Evolutionary conservation across 192 early-diverging fungal species (phyloP), one percentile per base, ranked within the genome.

Genomic region (Entomortierella chlamydospora): DNA sequence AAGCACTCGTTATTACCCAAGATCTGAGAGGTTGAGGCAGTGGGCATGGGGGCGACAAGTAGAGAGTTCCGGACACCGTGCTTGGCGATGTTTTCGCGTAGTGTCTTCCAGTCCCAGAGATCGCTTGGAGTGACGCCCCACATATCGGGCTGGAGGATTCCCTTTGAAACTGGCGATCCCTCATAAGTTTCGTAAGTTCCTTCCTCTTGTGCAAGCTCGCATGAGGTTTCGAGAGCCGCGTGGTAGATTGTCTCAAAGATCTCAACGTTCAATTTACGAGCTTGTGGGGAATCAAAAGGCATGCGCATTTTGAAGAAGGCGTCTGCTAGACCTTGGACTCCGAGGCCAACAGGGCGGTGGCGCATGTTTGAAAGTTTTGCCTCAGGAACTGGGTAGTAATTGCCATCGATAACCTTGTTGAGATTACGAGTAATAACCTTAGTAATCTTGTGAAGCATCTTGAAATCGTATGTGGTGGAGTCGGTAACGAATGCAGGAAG

Each of bases 191-290:
- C 88, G 79, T 99, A 97, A 0, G 90, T 54, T 28, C 97, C 97
- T 6, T 87, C 66, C 28, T 84, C 63, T 61, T 94, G 83, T 26
- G 97, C 96, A 42, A 99, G 68, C 76, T 98, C 97, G 68, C 91
- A 93, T 20, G 95, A 96, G 0, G 96, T 88, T 80, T 97, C 96
- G 11, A 99, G 86, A 29, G 95, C 95, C 25, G 91, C 95, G 67
- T 94, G 95, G 83, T 99, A 99, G 66, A 99, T 96, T 51, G 96
- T 95, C 86, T 99, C 97, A 81, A 97, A 98, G 80, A 98, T 96
- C 56, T 93, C 72, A 43, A 72, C 80, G 87, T 99, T 99, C 31
- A 99, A 85, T 51, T 90, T 64, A 34, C 86, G 84, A n/a, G 97
- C 96, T 70, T 91, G 90, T 10, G 81, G 74, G 12, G 94, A 97